phyloP scores from a whole-genome alignment of 2,329 filamentous ascomycete genomes.

The Fusarium camptoceras region DNA sequence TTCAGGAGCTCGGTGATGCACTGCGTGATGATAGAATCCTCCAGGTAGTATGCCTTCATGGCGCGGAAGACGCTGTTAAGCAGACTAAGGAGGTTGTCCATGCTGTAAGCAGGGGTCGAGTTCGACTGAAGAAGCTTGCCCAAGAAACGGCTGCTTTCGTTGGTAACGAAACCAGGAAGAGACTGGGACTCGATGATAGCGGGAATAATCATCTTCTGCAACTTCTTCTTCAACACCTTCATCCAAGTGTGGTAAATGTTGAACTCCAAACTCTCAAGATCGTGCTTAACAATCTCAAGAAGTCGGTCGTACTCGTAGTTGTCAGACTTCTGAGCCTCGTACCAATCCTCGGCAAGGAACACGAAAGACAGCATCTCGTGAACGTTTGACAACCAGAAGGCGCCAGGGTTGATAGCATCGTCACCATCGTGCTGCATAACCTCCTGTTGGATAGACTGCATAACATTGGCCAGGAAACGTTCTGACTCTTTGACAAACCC shows the following conservation, averaged over 20 bases:
- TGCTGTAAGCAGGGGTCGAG: slow-evolving; percentile 95
- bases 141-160: slow-evolving; percentile 97
- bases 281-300: slow-evolving; percentile 98
- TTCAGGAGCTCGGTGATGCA: slow-evolving; percentile 93
- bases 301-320: slow-evolving; percentile 99
- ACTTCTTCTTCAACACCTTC: slow-evolving; percentile 99
- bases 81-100: slow-evolving; percentile 96
- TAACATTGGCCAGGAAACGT: slow-evolving; percentile 97
- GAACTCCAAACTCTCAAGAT: slow-evolving; percentile 97
- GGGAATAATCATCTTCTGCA: slow-evolving; percentile 99
- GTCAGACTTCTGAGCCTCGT: slow-evolving; percentile 98
- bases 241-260: slow-evolving; percentile 99
- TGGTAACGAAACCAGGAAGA: slow-evolving; percentile 96
- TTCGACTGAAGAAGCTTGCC: slow-evolving; percentile 94
- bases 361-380: slow-evolving; percentile 99
- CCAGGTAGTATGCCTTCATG: slow-evolving; percentile 98
- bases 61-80: slow-evolving; percentile 98
- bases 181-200: slow-evolving; percentile 99
- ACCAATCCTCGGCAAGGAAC: slow-evolving; percentile 99
- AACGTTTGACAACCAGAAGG: slow-evolving; percentile 99
- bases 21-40: slow-evolving; percentile 95
- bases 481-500: slow-evolving; percentile 99
- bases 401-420: slow-evolving; percentile 94
- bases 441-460: slow-evolving; percentile 99
- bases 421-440: slow-evolving; percentile 99